These are phyloP conservation scores for Erigeron philadelphicus DNA, from an alignment of 140 eudicot species.

Conservation along the genomic window DNA sequence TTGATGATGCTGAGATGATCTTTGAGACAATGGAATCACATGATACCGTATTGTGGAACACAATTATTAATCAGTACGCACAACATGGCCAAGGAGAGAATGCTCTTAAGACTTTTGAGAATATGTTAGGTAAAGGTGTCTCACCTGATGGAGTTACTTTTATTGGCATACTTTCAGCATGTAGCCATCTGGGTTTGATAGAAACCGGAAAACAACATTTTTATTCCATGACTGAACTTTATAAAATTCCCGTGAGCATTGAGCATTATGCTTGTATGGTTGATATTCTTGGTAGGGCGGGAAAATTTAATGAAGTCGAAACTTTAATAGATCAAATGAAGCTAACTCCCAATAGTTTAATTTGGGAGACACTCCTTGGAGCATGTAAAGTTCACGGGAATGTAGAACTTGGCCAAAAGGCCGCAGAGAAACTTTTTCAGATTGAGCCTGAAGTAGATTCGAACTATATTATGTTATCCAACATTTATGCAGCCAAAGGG, in stretches of 20 bases:
- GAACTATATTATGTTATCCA: constrained; percentile 34
- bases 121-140: constrained; percentile 33
- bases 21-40: constrained; percentile 31
- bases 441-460: constrained; percentile 35
- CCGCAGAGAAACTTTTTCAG: constrained; percentile 36
- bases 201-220: constrained; percentile 34
- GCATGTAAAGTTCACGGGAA: constrained; percentile 46
- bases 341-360: constrained; percentile 28
- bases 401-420: constrained; percentile 36
- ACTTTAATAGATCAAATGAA: constrained; percentile 38
- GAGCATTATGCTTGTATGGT: constrained; percentile 54
- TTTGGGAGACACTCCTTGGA: constrained; percentile 45
- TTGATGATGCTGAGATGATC: constrained; percentile 48
- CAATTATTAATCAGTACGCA: constrained; percentile 42
- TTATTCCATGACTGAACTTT: constrained; percentile 35
- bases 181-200: constrained; percentile 41
- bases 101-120: constrained; percentile 37
- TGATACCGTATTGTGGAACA: constrained; percentile 54
- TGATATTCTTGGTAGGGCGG: constrained; percentile 43
- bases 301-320: constrained; percentile 41
- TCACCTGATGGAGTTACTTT: constrained; percentile 43
- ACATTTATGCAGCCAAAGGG: constrained; percentile 42
- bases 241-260: constrained; percentile 28
- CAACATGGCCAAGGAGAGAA: constrained; percentile 43
- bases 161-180: constrained; percentile 49